Percentiles rank a stretch among this genome's conserved stretches.
Conservation (phyloP, 225 moss, liverwort and hornwort species). For the Polytrichum formosum region DNA sequence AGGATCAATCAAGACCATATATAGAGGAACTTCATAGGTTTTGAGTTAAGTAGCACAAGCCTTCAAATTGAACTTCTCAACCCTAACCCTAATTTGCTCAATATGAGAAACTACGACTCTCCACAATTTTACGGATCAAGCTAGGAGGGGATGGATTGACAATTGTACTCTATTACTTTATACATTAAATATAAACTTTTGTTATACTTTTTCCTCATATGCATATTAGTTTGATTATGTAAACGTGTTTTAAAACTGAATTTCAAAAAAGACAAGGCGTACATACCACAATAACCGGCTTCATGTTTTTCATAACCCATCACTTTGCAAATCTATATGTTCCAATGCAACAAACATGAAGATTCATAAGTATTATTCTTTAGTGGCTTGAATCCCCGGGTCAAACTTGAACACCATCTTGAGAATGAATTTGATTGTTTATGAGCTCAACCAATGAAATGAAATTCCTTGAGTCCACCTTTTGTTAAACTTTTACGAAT, state of each 20-base stretch:
- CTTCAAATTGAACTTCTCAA: too few relatives aligned
- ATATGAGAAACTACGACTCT: too few relatives aligned
- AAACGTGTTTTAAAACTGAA: neutral
- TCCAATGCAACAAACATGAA: neutral
- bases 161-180: neutral
- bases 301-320: slow-evolving; percentile 51
- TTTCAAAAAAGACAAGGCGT: neutral
- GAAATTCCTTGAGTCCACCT: too few relatives aligned
- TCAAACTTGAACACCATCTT: too few relatives aligned
- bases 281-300: slow-evolving; percentile 36
- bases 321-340: slow-evolving; percentile 51
- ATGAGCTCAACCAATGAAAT: too few relatives aligned
- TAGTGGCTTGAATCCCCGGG: neutral
- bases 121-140: too few relatives aligned
- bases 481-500: too few relatives aligned
- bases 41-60: too few relatives aligned
- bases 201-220: neutral
- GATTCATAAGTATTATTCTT: neutral
- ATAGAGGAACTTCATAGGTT: too few relatives aligned
- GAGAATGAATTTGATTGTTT: too few relatives aligned
- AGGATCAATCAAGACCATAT: too few relatives aligned
- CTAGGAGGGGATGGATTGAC: neutral
- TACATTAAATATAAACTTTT: neutral
- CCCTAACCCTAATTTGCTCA: too few relatives aligned
- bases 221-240: neutral